These are phyloP conservation scores for Coprinopsis cinerea DNA, from an alignment of 768 basidiomycete species.

Conservation along the genomic window DNA sequence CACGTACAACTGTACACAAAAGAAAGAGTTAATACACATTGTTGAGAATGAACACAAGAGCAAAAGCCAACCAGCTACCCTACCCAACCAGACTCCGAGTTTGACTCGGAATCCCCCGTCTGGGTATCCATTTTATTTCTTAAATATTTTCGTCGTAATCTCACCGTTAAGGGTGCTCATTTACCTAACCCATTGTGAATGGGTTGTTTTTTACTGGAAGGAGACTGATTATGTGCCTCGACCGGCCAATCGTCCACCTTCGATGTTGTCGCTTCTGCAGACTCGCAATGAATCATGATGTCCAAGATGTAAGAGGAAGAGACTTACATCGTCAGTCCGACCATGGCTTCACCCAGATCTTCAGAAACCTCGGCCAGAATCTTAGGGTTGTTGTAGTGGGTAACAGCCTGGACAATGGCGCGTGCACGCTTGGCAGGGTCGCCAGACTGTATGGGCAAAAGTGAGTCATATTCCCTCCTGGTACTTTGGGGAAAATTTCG, in stretches of 20 bases:
- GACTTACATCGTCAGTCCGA: constrained; percentile 81
- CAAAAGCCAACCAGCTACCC: not conserved
- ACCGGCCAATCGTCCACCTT: constrained; percentile 63
- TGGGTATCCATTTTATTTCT: too few relatives aligned
- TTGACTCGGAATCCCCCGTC: too few relatives aligned
- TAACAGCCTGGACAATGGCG: constrained; percentile 96
- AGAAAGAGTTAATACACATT: not conserved
- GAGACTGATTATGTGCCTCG: constrained; percentile 75
- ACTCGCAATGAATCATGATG: constrained; percentile 2
- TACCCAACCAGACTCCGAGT: too few relatives aligned
- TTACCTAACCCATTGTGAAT: too few relatives aligned
- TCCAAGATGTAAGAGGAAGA: not conserved
- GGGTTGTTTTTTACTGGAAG: too few relatives aligned
- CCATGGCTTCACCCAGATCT: constrained; percentile 88
- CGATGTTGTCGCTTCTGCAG: constrained; percentile 54
- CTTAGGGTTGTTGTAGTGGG: constrained; percentile 93
- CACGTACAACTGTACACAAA: too few relatives aligned
- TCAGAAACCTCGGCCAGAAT: constrained; percentile 88
- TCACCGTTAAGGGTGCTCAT: not conserved
- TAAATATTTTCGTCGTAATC: not conserved
- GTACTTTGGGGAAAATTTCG: not conserved
- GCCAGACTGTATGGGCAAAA: constrained; percentile 51
- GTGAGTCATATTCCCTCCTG: not conserved
- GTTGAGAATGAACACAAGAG: not conserved
- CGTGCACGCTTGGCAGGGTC: constrained; percentile 91